phyloP scores from a whole-genome alignment of 139 green algal species.

The Micractinium sp. region DNA sequence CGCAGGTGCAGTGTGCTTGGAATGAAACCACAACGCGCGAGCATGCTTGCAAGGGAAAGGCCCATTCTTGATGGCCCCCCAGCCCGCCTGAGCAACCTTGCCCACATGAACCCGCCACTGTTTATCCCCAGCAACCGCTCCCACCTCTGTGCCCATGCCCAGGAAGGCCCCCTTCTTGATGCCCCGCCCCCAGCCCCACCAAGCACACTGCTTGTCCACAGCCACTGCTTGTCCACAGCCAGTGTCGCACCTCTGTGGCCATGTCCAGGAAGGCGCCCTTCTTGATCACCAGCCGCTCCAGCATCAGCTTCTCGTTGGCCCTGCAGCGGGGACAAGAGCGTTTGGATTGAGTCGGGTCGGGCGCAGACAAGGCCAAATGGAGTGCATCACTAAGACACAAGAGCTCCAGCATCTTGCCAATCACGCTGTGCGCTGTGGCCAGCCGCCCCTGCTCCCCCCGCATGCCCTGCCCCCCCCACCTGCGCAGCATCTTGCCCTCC shows the following conservation, averaged over 20 bases:
- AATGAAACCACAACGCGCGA: no score
- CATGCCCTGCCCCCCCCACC: not conserved
- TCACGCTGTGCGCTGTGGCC: no score
- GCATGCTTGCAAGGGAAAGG: no score
- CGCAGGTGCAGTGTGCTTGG: no score
- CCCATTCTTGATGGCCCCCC: no score
- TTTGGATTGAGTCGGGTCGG: no score
- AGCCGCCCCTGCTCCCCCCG: no score
- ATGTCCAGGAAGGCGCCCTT: slow-evolving; percentile 92
- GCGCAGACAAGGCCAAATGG: no score
- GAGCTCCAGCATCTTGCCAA: not conserved
- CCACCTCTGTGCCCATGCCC: slow-evolving; percentile 33
- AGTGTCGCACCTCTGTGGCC: not conserved
- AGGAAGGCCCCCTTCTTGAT: slow-evolving; percentile 23
- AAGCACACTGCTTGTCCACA: not conserved
- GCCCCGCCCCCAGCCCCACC: not conserved
- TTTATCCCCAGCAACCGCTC: not conserved
- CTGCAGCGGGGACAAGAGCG: no score
- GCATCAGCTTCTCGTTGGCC: slow-evolving; percentile 88
- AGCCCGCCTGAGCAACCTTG: not conserved
- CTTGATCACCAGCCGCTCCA: slow-evolving; percentile 95
- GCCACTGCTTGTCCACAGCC: not conserved
- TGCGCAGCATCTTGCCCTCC: slow-evolving; percentile 92
- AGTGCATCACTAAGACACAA: no score
- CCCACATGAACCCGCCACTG: not conserved